Conservation (phyloP, 2,329 filamentous ascomycete species). For the Pseudodiploospora longispora region DNA sequence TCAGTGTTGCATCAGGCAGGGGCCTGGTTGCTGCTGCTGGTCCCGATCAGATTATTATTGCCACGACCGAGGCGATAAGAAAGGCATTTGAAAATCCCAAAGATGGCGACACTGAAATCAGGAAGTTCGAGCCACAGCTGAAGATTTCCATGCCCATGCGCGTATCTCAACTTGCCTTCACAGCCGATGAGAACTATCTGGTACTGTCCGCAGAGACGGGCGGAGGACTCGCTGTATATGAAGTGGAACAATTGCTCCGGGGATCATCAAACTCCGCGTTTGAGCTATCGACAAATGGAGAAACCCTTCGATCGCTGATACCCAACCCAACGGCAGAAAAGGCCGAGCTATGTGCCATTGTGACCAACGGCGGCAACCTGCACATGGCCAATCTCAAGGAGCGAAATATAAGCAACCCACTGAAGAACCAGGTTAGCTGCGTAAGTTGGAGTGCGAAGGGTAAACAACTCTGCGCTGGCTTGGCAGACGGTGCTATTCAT, state of each 20-base stretch:
- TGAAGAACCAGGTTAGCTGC: conserved; percentile 72
- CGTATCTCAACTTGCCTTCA: conserved; percentile 84
- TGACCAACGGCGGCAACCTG: conserved; percentile 73
- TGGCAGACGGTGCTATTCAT: conserved; percentile 68
- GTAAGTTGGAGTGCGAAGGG: conserved; percentile 88
- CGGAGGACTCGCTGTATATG: conserved; percentile 77
- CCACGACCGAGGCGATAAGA: conserved; percentile 69
- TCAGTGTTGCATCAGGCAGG: conserved; percentile 72
- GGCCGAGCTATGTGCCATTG: conserved; percentile 68
- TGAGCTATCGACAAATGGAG: conserved; percentile 68
- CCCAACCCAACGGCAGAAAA: conserved; percentile 73
- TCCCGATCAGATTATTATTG: conserved; percentile 68
- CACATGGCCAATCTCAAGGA: conserved; percentile 75
- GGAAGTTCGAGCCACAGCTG: conserved; percentile 64
- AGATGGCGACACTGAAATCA: conserved; percentile 54
- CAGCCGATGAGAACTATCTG: conserved; percentile 77
- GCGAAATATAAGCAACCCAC: conserved; percentile 50
- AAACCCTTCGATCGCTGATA: conserved; percentile 62
- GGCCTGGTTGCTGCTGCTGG: conserved; percentile 83
- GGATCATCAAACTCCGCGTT: conserved; percentile 61
- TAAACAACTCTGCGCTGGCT: conserved; percentile 84
- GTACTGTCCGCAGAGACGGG: conserved; percentile 75
- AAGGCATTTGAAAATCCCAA: conserved; percentile 60
- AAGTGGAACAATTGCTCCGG: conserved; percentile 59
- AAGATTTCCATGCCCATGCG: conserved; percentile 64